These are phyloP conservation scores for Claviceps humidiphila DNA, from an alignment of 2,329 filamentous ascomycete genomes.

Conservation along the genomic window DNA sequence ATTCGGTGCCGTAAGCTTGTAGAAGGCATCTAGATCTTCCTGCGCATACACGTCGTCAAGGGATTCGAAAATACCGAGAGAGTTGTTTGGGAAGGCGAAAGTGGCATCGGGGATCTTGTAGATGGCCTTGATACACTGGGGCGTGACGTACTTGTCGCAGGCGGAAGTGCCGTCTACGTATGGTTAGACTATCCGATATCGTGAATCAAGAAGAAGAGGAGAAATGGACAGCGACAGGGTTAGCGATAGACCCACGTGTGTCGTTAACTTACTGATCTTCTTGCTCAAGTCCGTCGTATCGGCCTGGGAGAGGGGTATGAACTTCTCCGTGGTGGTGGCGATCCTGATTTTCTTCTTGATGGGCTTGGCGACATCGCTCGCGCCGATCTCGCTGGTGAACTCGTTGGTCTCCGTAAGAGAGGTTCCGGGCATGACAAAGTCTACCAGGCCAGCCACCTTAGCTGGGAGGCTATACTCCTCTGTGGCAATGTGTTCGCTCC, in stretches of 20 bases:
- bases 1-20: conserved; percentile 26
- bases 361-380: too few species aligned
- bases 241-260: not conserved
- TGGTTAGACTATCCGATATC: not conserved
- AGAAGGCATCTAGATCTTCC: conserved; percentile 34
- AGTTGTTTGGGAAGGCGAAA: conserved; percentile 25
- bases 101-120: conserved; percentile 29
- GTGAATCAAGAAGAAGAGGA: not conserved
- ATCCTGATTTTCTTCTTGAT: not conserved
- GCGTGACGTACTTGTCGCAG: conserved; percentile 43
- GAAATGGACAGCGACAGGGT: too few species aligned
- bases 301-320: not conserved
- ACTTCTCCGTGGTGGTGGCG: not conserved
- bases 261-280: not conserved
- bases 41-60: conserved; percentile 37
- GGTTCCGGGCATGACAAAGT: conserved; percentile 28
- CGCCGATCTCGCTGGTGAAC: too few species aligned
- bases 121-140: conserved; percentile 38
- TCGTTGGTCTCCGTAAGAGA: conserved; percentile 1
- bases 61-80: conserved; percentile 39
- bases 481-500: conserved; percentile 25
- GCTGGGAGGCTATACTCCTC: conserved; percentile 28
- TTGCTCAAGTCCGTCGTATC: not conserved
- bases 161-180: conserved; percentile 2
- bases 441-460: conserved; percentile 23